Percentiles rank a stretch among this genome's conserved stretches.
phyloP scores from a whole-genome alignment of 805 yeast species.

The Isabelozyma pseudorhagii region DNA sequence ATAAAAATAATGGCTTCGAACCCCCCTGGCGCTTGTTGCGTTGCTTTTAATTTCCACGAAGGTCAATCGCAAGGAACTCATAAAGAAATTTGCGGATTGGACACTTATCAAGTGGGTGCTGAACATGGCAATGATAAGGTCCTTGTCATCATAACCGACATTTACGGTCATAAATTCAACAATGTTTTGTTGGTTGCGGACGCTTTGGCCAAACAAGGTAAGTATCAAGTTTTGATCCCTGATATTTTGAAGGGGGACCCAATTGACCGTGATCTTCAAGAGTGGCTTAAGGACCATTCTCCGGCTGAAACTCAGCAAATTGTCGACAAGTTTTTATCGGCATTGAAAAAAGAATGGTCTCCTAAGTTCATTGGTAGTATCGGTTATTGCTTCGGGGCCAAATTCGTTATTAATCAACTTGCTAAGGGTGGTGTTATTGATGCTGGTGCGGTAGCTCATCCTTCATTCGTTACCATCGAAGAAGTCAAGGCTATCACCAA shows the following conservation, averaged over 20 bases:
- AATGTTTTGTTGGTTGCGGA: constrained; percentile 67
- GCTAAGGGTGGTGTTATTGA: constrained; percentile 28
- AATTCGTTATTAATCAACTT: constrained; percentile 55
- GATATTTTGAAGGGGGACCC: constrained; percentile 63
- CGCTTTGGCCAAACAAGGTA: constrained; percentile 54
- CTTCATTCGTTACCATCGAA: constrained; percentile 65
- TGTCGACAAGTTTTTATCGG: constrained; percentile 45
- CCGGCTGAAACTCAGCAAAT: constrained; percentile 46
- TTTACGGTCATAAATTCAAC: constrained; percentile 57
- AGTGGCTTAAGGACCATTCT: constrained; percentile 58
- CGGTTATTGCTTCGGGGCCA: constrained; percentile 89
- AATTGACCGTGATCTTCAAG: constrained; percentile 12
- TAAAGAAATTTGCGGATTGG: constrained; percentile 39
- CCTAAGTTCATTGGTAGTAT: constrained; percentile 53
- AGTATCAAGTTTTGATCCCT: constrained; percentile 67
- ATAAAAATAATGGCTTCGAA: constrained; percentile 40
- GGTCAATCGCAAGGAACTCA: constrained; percentile 49
- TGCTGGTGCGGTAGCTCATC: constrained; percentile 77
- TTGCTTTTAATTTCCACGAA: constrained; percentile 40
- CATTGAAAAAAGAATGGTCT: constrained; percentile 40
- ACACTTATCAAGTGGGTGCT: constrained; percentile 28
- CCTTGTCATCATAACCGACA: constrained; percentile 66
- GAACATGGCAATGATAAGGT: constrained; percentile 37
- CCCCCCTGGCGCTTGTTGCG: constrained; percentile 51
- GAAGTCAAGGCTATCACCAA: constrained; percentile 54